Percentiles rank a stretch among this genome's conserved stretches.
These are phyloP conservation scores for Rhizopus stolonifer DNA, from an alignment of 371 early-diverging fungal species.

Conservation along the genomic window DNA sequence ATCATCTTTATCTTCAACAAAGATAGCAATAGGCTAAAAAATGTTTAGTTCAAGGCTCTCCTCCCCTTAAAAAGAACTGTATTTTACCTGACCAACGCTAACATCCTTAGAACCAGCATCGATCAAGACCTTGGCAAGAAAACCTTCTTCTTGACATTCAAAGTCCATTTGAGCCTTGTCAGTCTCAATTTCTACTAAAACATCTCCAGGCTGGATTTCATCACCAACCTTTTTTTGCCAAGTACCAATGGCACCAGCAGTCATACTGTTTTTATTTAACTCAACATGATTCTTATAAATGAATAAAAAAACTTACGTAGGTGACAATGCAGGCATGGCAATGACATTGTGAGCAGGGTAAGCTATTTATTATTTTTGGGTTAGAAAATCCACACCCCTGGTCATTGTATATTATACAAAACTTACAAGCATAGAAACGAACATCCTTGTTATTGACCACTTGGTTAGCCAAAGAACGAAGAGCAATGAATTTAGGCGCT, in stretches of 20 bases:
- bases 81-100: constrained; percentile 66
- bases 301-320: constrained; percentile 63
- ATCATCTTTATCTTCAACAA: constrained; percentile 90
- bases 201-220: constrained; percentile 91
- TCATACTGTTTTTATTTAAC: constrained; percentile 64
- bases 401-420: no score
- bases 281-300: not conserved
- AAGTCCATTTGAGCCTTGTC: constrained; percentile 99
- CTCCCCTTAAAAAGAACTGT: constrained; percentile 3
- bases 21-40: constrained; percentile 83
- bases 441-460: constrained; percentile 32
- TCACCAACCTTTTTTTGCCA: constrained; percentile 98
- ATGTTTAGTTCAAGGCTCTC: constrained; percentile 19
- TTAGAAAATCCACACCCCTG: no score
- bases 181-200: constrained; percentile 97
- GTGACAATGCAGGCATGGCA: constrained; percentile 97
- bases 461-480: constrained; percentile 43
- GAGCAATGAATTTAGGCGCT: constrained; percentile 45
- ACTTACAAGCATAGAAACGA: constrained; percentile 61
- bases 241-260: constrained; percentile 91
- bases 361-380: constrained; percentile 31
- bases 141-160: constrained; percentile 98
- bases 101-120: constrained; percentile 87
- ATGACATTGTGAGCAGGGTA: constrained; percentile 90
- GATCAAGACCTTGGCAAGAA: constrained; percentile 90